Percentiles rank a stretch among this genome's conserved stretches.
These are phyloP conservation scores for Yamadazyma nakazawae DNA, from an alignment of 805 yeast genomes.

Conservation along the genomic window DNA sequence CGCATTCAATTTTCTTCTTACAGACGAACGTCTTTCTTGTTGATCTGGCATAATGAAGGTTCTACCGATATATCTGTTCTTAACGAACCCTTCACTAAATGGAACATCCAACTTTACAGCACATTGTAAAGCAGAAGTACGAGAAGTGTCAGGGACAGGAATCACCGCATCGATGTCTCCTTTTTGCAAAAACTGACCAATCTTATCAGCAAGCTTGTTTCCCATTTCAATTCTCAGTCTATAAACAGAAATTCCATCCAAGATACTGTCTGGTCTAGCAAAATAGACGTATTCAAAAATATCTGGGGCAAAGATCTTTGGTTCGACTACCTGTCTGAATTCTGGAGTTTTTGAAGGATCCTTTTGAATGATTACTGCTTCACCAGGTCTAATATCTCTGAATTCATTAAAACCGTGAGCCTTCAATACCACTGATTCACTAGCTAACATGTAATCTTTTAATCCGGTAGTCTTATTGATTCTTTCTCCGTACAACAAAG, in stretches of 20 bases:
- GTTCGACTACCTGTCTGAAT: constrained; percentile 80
- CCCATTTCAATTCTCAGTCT: constrained; percentile 94
- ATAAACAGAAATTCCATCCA: constrained; percentile 96
- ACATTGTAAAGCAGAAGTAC: constrained; percentile 91
- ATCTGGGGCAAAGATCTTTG: constrained; percentile 84
- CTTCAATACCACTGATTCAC: constrained; percentile 90
- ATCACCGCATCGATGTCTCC: constrained; percentile 83
- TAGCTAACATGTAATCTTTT: constrained; percentile 88
- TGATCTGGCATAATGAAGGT: constrained; percentile 99
- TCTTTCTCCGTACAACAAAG: constrained; percentile 84
- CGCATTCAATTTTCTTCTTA: constrained; percentile 91
- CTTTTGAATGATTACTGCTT: constrained; percentile 91
- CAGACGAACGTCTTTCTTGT: constrained; percentile 87
- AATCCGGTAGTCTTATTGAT: constrained; percentile 56
- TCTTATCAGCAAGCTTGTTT: constrained; percentile 73
- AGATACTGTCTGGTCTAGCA: constrained; percentile 94
- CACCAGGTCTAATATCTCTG: constrained; percentile 89
- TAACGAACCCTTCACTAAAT: constrained; percentile 95
- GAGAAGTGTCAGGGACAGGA: constrained; percentile 98
- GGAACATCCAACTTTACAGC: constrained; percentile 78
- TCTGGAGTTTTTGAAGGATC: constrained; percentile 55
- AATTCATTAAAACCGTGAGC: constrained; percentile 83
- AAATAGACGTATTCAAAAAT: constrained; percentile 96
- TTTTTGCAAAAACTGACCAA: constrained; percentile 33
- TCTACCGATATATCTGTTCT: constrained; percentile 95